Base-by-base conservation (phyloP, 129 eudicot genomes). In the Logfia minima region DNA sequence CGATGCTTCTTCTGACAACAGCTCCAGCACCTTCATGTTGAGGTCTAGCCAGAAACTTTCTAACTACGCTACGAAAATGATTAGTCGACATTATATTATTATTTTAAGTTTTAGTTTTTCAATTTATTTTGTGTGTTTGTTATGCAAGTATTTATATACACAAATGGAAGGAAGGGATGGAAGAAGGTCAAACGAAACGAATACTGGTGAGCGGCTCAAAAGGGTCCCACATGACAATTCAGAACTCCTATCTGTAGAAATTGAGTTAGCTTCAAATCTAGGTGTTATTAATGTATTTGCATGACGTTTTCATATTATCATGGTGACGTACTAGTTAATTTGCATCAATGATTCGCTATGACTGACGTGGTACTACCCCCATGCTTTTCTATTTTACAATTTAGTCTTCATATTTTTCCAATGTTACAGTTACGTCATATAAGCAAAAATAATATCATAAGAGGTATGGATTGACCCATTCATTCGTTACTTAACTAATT, bases 21-120 rank as follows among this genome's bases (percentile, higher is more conserved):
- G 88, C 97, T 62, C 97, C 97, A 63, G 84, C 86, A 10, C 97
- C 97, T 88, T 91, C 97, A 22, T 79, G 91, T 78, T 88, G 94
- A 75, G 94, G 92, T 61, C 89, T 77, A 0, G 97, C 89, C 9
- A 86, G 86, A 81, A 86, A 81, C 78, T 87, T 91, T 77, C 90
- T 77, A 3, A 85, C 85, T 3, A 88, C 87, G 28, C 82, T 82
- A 5, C 97, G 91, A 76, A 90, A n/a, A 62, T 62, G 80, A 19
- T 79, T 83, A 45, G 70, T 76, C 70, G 81, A 68, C 81, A 77
- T 77, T 66, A 39, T 75, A 3, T 18, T 21, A n/a, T 17, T 45
- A 5, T 2, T 19, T 8, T 10, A 8, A 2, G 16, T 4, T 77
- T 35, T 34, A n/a, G 56, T 77, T 37, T 13, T 14, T 48, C n/a